These are phyloP conservation scores for Macrophomina phaseolina DNA, from an alignment of 2,329 filamentous ascomycete genomes.

Conservation along the genomic window DNA sequence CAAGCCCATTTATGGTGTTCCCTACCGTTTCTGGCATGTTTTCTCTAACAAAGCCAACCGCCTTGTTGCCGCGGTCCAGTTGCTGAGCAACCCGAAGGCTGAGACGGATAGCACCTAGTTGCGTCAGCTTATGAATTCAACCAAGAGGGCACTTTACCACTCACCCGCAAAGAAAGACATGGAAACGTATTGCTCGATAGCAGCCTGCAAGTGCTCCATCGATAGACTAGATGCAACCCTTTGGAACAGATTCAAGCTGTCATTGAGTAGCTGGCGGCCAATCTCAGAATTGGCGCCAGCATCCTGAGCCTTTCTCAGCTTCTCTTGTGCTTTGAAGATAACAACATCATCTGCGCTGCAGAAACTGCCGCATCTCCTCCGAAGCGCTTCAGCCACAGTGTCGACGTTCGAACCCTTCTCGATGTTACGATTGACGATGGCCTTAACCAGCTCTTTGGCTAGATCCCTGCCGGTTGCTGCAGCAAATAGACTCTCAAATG, in stretches of 20 bases:
- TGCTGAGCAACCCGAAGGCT: constrained; percentile 83
- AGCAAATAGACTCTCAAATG: constrained; percentile 87
- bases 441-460: constrained; percentile 93
- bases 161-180: constrained; percentile 84
- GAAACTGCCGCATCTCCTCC: constrained; percentile 92
- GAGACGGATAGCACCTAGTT: constrained; percentile 76
- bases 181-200: constrained; percentile 77
- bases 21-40: constrained; percentile 63
- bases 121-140: constrained; percentile 22
- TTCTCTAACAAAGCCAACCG: constrained; percentile 86
- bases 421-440: constrained; percentile 97
- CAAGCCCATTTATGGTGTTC: neutral
- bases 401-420: constrained; percentile 96
- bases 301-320: constrained; percentile 86
- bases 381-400: constrained; percentile 92
- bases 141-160: constrained; percentile 14
- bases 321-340: constrained; percentile 97
- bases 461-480: constrained; percentile 80
- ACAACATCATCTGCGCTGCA: constrained; percentile 97
- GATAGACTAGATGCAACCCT: constrained; percentile 85
- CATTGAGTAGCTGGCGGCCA: constrained; percentile 80
- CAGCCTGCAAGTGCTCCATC: constrained; percentile 77
- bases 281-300: constrained; percentile 75
- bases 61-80: constrained; percentile 84
- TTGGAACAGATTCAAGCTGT: constrained; percentile 86